These are phyloP conservation scores for Xylariaceae sp. DNA, from an alignment of 2,329 filamentous ascomycete genomes.

Conservation along the genomic window DNA sequence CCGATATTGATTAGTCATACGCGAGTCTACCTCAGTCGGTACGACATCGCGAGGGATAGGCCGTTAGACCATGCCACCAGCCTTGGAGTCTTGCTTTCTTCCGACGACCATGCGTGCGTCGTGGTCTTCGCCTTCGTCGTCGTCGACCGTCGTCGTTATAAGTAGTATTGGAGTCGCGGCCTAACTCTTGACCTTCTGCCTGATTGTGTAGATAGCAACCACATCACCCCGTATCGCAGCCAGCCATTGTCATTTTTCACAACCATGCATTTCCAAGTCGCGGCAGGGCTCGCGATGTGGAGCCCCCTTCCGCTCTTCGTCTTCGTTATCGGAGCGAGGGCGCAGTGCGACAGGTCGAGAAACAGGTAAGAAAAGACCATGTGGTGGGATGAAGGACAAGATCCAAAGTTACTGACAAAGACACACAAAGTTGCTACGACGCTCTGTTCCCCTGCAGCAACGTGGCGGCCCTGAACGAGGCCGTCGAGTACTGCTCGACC, in stretches of 20 bases:
- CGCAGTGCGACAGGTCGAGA: conserved; percentile 17
- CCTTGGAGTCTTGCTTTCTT: too few relatives aligned
- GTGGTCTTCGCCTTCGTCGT: too few relatives aligned
- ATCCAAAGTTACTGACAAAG: neutral
- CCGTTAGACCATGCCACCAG: too few relatives aligned
- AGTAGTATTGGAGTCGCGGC: too few relatives aligned
- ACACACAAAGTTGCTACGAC: conserved; percentile 18
- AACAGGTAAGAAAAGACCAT: conserved; percentile 7
- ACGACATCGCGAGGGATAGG: conserved; percentile 6
- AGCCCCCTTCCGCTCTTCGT: conserved; percentile 15
- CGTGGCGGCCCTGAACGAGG: conserved; percentile 13
- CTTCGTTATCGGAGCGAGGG: conserved; percentile 10
- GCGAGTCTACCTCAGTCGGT: conserved; percentile 4
- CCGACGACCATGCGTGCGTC: too few relatives aligned
- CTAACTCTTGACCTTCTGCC: too few relatives aligned
- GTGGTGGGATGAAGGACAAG: neutral
- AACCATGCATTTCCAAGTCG: neutral
- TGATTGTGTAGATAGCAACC: too few relatives aligned
- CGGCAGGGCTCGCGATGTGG: conserved; percentile 11
- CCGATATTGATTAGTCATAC: conserved; percentile 4
- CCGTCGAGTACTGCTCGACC: conserved; percentile 21
- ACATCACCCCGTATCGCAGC: too few relatives aligned
- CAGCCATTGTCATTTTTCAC: too few relatives aligned
- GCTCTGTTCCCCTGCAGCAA: conserved; percentile 24
- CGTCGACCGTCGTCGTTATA: too few relatives aligned